Conservation (phyloP, 2,329 filamentous ascomycete genomes). For the Conoideocrella luteorostrata region DNA sequence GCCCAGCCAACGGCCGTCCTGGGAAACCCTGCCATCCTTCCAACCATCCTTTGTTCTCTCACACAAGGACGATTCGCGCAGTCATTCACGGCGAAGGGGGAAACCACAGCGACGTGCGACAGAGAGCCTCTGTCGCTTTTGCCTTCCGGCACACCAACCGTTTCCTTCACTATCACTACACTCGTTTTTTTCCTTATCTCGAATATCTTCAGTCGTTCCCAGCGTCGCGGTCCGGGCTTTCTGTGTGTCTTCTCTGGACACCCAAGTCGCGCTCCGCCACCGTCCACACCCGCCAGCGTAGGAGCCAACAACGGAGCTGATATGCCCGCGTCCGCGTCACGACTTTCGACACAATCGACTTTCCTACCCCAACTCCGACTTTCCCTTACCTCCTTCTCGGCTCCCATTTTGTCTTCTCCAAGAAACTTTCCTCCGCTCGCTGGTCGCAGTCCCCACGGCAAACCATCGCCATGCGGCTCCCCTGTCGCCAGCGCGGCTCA, state of each 20-base stretch:
- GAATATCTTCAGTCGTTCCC: slow-evolving; percentile 3
- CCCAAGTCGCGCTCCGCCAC: background rate
- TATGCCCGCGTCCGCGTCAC: slow-evolving; percentile 6
- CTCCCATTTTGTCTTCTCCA: background rate
- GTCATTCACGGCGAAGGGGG: slow-evolving; percentile 8
- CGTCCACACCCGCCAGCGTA: background rate
- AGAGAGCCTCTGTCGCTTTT: slow-evolving; percentile 6
- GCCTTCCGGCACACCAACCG: slow-evolving; percentile 3
- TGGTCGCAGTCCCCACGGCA: slow-evolving; percentile 10
- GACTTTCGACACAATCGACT: slow-evolving; percentile 1
- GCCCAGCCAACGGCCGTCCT: no score
- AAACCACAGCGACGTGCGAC: slow-evolving; percentile 8
- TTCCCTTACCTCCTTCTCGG: background rate
- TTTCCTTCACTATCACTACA: slow-evolving; percentile 10
- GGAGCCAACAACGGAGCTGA: slow-evolving; percentile 4
- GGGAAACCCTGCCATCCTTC: slow-evolving; percentile 6
- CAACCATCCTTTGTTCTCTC: slow-evolving; percentile 11
- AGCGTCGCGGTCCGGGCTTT: background rate
- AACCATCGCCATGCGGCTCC: slow-evolving; percentile 41
- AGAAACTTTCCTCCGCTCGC: slow-evolving; percentile 1
- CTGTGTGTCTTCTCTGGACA: background rate
- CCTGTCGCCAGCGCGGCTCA: slow-evolving; percentile 35
- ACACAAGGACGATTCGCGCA: slow-evolving; percentile 4
- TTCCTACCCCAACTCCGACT: background rate
- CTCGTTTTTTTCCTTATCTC: slow-evolving; percentile 11